Evolutionary conservation across 352 stramenopile species (phyloP).

Genomic region (Plasmopara halstedii): DNA sequence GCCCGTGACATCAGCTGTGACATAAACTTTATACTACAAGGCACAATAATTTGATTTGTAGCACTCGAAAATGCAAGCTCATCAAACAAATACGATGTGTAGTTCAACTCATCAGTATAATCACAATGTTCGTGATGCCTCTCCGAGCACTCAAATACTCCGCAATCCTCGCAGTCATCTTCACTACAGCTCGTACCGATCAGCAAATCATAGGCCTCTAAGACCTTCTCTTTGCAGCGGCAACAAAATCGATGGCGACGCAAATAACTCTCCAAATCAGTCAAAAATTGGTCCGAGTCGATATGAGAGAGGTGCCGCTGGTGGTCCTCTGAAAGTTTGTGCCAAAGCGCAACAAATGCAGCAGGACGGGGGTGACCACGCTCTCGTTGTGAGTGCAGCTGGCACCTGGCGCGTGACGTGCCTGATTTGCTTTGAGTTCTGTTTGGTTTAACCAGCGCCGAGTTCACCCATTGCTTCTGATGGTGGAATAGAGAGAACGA

Average conservation of each 20-base stretch:
- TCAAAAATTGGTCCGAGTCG: constrained; percentile 83
- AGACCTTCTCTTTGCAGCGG: constrained; percentile 83
- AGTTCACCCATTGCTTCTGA: constrained; percentile 59
- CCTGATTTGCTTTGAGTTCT: constrained; percentile 27
- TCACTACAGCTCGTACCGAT: constrained; percentile 80
- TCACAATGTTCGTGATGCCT: constrained; percentile 67
- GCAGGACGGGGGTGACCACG: constrained; percentile 60
- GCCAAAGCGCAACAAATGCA: constrained; percentile 72
- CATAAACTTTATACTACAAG: constrained; percentile 81
- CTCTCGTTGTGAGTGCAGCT: constrained; percentile 68
- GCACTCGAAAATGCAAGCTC: constrained; percentile 76
- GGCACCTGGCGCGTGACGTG: constrained; percentile 47
- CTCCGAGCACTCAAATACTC: constrained; percentile 64
- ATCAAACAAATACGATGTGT: constrained; percentile 83
- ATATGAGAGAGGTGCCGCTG: constrained; percentile 79
- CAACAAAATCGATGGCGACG: constrained; percentile 83
- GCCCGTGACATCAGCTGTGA: constrained; percentile 77
- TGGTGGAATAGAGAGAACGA: constrained; percentile 71
- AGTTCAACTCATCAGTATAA: constrained; percentile 78
- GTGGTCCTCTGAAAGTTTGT: constrained; percentile 69
- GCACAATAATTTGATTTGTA: constrained; percentile 77
- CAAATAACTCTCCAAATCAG: constrained; percentile 76
- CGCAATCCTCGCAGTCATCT: constrained; percentile 81
- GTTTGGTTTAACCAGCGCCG: constrained; percentile 41
- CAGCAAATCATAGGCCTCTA: constrained; percentile 83